Conservation (phyloP, 2,329 filamentous ascomycete species). For the Colletotrichum horii region DNA sequence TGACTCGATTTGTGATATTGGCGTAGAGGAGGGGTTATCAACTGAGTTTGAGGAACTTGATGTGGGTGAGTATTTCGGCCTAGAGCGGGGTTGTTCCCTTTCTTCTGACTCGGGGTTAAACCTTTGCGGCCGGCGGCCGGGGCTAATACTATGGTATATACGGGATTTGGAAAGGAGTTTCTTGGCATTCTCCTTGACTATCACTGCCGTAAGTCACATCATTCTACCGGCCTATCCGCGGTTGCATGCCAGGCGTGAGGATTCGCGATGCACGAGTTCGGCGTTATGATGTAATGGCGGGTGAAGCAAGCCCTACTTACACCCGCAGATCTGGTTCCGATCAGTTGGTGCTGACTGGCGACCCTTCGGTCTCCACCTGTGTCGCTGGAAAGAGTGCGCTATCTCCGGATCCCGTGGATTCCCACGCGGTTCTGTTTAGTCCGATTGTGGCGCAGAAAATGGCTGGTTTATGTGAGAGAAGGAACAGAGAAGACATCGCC, state of each 20-base stretch:
- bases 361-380: not conserved
- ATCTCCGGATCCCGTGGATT: not conserved
- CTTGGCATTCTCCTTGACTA: not conserved
- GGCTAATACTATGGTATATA: not conserved
- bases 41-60: not conserved
- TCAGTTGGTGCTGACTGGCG: not conserved
- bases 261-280: not conserved
- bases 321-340: not conserved
- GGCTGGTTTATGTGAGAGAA: not conserved
- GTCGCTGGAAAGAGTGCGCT: not conserved
- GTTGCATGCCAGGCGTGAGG: not conserved
- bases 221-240: not conserved
- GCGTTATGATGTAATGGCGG: not conserved
- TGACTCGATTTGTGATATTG: not conserved
- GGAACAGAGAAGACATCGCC: not conserved
- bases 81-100: conserved; percentile 7
- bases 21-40: not conserved
- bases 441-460: too few species aligned
- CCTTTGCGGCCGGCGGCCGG: not conserved
- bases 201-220: not conserved
- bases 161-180: not conserved
- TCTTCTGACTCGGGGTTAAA: conserved; percentile 6
- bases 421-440: not conserved
- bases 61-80: not conserved
- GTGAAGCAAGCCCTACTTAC: not conserved